These are phyloP conservation scores for Candida sanyiensis DNA, from an alignment of 805 yeast genomes.

Conservation along the genomic window DNA sequence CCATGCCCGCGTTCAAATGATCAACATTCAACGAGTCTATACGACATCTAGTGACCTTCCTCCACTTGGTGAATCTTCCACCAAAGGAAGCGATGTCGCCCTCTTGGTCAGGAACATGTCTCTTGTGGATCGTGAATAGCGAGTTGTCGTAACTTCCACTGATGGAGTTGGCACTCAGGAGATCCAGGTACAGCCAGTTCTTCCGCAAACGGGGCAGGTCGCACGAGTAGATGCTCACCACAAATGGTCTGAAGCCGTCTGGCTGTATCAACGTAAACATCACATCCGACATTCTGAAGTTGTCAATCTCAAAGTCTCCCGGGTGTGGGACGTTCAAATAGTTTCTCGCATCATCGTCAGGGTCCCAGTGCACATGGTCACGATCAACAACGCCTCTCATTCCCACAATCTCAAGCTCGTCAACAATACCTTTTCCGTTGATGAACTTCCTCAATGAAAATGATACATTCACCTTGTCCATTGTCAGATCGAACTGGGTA, in stretches of 20 bases:
- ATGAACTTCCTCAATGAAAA: slow-evolving; percentile 83
- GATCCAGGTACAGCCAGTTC: slow-evolving; percentile 90
- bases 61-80: slow-evolving; percentile 35
- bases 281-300: slow-evolving; percentile 78
- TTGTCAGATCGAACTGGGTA: slow-evolving; percentile 89
- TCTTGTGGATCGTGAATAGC: slow-evolving; percentile 82
- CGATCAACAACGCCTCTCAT: slow-evolving; percentile 91
- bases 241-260: slow-evolving; percentile 70
- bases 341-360: slow-evolving; percentile 75
- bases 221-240: slow-evolving; percentile 82
- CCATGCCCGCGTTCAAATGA: slow-evolving; percentile 82
- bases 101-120: slow-evolving; percentile 35
- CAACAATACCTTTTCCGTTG: slow-evolving; percentile 81
- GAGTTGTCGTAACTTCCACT: slow-evolving; percentile 93
- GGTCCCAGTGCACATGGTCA: slow-evolving; percentile 77
- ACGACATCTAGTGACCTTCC: slow-evolving; percentile 67
- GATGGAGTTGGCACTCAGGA: slow-evolving; percentile 74
- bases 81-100: slow-evolving; percentile 3
- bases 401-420: slow-evolving; percentile 76
- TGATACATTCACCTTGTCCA: slow-evolving; percentile 77
- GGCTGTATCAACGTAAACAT: slow-evolving; percentile 82
- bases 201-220: slow-evolving; percentile 75
- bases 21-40: slow-evolving; percentile 83
- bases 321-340: slow-evolving; percentile 68
- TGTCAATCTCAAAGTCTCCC: slow-evolving; percentile 91